phyloP scores from a whole-genome alignment of 129 eudicot species.

The Saussurea involucrata region DNA sequence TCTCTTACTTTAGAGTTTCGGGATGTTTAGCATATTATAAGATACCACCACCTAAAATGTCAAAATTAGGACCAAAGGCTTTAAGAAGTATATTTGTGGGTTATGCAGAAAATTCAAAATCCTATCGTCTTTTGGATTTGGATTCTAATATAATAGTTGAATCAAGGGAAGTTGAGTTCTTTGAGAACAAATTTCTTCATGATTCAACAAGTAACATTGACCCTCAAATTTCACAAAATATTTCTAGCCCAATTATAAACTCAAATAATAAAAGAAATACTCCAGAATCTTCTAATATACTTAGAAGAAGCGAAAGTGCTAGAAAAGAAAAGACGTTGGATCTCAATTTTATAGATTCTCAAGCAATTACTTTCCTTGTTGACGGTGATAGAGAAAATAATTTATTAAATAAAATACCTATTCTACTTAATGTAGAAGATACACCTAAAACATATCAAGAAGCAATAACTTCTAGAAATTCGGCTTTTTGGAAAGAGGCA shows the following conservation, averaged over 20 bases:
- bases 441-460: not conserved
- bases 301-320: not conserved
- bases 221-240: not conserved
- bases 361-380: not conserved
- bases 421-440: not conserved
- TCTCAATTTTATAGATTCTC: not conserved
- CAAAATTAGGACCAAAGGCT: constrained; percentile 17
- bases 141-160: not conserved
- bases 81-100: constrained; percentile 15
- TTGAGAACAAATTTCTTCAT: not conserved
- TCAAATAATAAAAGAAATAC: not conserved
- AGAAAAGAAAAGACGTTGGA: not conserved
- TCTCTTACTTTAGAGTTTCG: no score
- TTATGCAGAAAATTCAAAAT: constrained; percentile 5
- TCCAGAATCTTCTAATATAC: not conserved
- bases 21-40: not conserved
- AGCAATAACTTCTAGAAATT: not conserved
- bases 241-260: not conserved
- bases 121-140: not conserved
- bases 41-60: not conserved
- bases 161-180: not conserved
- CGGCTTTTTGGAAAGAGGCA: not conserved
- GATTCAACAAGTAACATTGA: not conserved
- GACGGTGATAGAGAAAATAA: not conserved
- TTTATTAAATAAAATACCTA: not conserved